Conservation (phyloP, 495 filamentous ascomycete genomes). For the Penicillium flavigenum region DNA sequence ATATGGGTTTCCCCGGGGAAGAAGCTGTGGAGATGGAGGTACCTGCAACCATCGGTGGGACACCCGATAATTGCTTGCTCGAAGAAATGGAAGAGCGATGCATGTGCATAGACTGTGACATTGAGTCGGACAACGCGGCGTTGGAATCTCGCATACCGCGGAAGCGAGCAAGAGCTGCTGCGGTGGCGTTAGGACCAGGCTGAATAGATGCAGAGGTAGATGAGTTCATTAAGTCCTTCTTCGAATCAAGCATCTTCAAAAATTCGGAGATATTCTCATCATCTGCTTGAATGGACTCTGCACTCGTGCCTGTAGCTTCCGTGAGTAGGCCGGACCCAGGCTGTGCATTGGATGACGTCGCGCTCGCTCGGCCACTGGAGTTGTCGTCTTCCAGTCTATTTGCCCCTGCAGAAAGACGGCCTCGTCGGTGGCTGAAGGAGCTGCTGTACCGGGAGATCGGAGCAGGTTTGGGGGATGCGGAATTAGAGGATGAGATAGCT, state of each 20-base stretch:
- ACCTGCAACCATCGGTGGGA: conserved; percentile 79
- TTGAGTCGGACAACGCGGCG: conserved; percentile 78
- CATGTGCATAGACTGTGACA: conserved; percentile 79
- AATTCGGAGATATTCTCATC: conserved; percentile 94
- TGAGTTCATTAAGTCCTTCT: conserved; percentile 75
- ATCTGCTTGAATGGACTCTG: conserved; percentile 77
- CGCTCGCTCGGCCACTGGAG: conserved; percentile 84
- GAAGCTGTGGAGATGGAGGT: conserved; percentile 82
- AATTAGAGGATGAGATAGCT: conserved; percentile 57
- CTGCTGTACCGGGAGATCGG: conserved; percentile 71
- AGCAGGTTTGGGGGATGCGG: conserved; percentile 72
- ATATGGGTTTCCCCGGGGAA: conserved; percentile 87
- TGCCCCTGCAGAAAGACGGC: conserved; percentile 65
- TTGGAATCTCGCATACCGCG: conserved; percentile 85
- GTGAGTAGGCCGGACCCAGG: conserved; percentile 81
- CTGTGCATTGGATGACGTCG: conserved; percentile 76
- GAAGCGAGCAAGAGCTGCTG: conserved; percentile 71
- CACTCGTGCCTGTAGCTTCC: conserved; percentile 71
- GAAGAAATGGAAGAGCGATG: conserved; percentile 81
- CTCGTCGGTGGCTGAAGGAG: conserved; percentile 84
- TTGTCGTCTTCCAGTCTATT: conserved; percentile 81
- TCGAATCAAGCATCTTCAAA: conserved; percentile 76
- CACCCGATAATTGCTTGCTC: conserved; percentile 77
- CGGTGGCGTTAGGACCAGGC: conserved; percentile 50
- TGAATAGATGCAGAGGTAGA: conserved; percentile 54